Conservation (phyloP, 345 rosid genomes). For the Gossypium thurberi region DNA sequence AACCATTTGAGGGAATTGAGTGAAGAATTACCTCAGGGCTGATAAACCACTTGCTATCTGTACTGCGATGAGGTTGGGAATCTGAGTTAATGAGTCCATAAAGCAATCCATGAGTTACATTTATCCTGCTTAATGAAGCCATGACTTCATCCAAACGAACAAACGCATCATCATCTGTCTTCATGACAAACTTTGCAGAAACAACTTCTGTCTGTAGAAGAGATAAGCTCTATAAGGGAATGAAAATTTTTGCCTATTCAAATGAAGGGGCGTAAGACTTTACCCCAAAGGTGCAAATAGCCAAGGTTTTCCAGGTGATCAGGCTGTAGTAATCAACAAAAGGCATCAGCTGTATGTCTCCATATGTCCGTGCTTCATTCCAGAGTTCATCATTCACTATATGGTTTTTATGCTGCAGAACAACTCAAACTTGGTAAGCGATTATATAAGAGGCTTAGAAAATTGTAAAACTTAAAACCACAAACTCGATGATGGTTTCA, state of each 20-base stretch:
- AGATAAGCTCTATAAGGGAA: constrained; percentile 25
- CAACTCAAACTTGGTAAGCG: constrained; percentile 15
- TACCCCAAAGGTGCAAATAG: constrained; percentile 97
- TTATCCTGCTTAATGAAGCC: constrained; percentile 51
- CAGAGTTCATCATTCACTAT: constrained; percentile 87
- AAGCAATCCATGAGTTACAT: constrained; percentile 58
- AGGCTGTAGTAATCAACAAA: constrained; percentile 96
- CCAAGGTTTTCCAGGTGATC: constrained; percentile 95
- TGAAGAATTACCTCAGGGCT: constrained; percentile 58
- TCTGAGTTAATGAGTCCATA: constrained; percentile 85
- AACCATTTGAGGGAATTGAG: not conserved
- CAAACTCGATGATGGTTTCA: not conserved
- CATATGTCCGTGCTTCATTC: constrained; percentile 78
- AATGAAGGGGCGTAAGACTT: constrained; percentile 22
- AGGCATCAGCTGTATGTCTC: constrained; percentile 93
- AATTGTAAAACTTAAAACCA: not conserved
- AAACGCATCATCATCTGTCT: constrained; percentile 98
- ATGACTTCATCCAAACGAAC: constrained; percentile 88
- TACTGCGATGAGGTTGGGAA: constrained; percentile 72
- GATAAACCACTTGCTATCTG: constrained; percentile 95
- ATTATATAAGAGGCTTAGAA: constrained; percentile 8
- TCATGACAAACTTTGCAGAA: constrained; percentile 82
- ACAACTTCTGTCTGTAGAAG: constrained; percentile 61
- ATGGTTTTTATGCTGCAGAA: constrained; percentile 87
- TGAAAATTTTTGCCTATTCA: constrained; percentile 12